Evolutionary conservation across 2,329 filamentous ascomycete species (phyloP), one percentile per base, ranked within the genome.

Genomic region (Phialophora expanda): DNA sequence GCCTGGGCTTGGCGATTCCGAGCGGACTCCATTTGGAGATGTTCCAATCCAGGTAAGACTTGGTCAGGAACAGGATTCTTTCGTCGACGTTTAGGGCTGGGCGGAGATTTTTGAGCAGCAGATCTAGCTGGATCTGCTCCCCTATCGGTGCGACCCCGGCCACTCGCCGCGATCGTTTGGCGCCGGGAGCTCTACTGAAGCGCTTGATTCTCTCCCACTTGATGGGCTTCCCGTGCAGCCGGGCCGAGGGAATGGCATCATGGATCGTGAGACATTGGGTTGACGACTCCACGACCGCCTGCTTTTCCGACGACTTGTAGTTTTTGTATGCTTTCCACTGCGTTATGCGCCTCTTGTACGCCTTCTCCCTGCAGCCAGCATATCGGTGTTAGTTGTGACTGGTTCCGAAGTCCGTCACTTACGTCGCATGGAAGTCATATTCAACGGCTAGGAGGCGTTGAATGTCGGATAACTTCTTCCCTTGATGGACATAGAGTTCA

Each of bases 41-140:
- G 22, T 64, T 64, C 61, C 61, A 64, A 53, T 57, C 55, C 26
- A 64, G 44, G 38, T 64, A 64, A 7, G 61, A 58, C 28, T 64
- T 57, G 32, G 61, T 64, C 24, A 58, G 34, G 50, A 64, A 53
- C 30, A 64, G 44, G 50, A 64, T 59, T 9, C 32, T 41, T 11
- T 64, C 62, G 20, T 64, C 46, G 24, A 32, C 26, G 14, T 41
- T 34, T 50, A 64, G 9, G 30, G 61, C 48, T 1, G 44, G 38
- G 22, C 32, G 55, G 28, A 58, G 30, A 8, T 17, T 48, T 46
- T 44, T 28, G 12, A 26, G 54, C 22, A 44, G 61, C 32, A 64
- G 62, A 32, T 59, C 32, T 9, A 64, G 62, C 28, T 59, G 44
- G 50, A 64, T 57, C 55, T 48, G 59, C 46, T 57, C 30, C 32